These are phyloP conservation scores for Zopfochytrium polystomum DNA, from an alignment of 371 early-diverging fungal species.

Conservation along the genomic window DNA sequence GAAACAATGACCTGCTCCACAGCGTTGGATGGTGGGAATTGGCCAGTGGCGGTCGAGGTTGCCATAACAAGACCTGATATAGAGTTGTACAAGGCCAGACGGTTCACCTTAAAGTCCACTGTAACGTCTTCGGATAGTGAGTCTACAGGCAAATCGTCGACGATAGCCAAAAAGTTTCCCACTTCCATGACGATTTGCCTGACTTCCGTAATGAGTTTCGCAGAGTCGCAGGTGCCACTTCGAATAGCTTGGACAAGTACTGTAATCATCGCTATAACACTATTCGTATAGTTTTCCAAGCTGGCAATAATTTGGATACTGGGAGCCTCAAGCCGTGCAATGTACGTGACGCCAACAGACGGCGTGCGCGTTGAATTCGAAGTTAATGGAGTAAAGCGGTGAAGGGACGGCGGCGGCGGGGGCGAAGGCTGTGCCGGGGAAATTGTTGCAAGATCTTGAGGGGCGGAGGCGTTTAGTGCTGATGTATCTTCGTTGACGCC, in stretches of 20 bases:
- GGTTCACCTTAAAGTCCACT: constrained; percentile 61
- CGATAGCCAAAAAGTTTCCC: constrained; percentile 46
- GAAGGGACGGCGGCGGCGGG: neutral
- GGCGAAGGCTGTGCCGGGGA: neutral
- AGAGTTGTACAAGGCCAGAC: constrained; percentile 65
- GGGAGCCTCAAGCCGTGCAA: constrained; percentile 45
- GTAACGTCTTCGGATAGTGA: constrained; percentile 38
- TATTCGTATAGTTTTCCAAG: constrained; percentile 27
- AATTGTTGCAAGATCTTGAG: neutral
- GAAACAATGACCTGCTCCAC: constrained; percentile 44
- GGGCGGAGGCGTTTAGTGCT: neutral
- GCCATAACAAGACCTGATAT: constrained; percentile 66
- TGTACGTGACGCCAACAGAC: constrained; percentile 37
- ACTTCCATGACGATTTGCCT: constrained; percentile 43
- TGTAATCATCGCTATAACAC: constrained; percentile 17
- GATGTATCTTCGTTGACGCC: neutral
- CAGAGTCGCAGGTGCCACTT: constrained; percentile 12
- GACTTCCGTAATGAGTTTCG: constrained; percentile 32
- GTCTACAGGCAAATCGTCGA: constrained; percentile 46
- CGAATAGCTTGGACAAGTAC: constrained; percentile 22
- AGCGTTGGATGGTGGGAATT: constrained; percentile 37
- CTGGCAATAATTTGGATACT: constrained; percentile 37
- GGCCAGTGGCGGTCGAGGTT: constrained; percentile 60
- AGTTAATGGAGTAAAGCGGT: neutral
- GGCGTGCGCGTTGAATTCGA: neutral